A percentile compares a stretch with the other conserved stretches of the same genome.
phyloP scores from a whole-genome alignment of 176 grass and related monocot species.

The Alloteropsis semialata region DNA sequence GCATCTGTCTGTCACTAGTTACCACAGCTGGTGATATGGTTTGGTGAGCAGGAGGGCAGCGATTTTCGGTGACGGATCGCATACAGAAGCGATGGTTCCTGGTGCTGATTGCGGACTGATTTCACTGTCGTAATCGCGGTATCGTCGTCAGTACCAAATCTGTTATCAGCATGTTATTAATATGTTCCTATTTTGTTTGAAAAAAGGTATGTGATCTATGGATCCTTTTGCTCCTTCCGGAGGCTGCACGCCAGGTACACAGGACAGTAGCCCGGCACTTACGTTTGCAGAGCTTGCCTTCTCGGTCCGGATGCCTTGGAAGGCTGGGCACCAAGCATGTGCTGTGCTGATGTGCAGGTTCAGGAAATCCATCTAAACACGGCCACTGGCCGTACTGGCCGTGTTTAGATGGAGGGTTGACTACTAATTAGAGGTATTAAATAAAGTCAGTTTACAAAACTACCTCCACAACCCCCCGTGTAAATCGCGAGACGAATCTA shows the following conservation, averaged over 20 bases:
- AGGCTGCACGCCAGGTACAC: neutral
- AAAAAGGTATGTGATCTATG: neutral
- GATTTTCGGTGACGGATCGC: no score
- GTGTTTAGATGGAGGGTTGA: no score
- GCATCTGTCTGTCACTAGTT: neutral
- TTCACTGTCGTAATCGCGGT: neutral
- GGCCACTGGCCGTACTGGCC: no score
- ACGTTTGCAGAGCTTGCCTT: neutral
- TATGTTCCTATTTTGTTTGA: neutral
- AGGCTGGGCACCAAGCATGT: constrained; percentile 3
- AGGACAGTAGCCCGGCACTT: neutral
- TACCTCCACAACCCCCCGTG: no score
- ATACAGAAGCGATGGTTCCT: no score
- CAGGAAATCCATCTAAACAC: no score
- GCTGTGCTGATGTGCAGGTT: no score
- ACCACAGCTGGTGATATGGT: neutral
- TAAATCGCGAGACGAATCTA: no score
- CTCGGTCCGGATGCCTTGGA: constrained; percentile 6
- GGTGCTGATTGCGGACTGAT: neutral
- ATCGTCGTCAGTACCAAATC: neutral
- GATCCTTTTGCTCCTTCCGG: neutral
- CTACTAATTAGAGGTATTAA: no score
- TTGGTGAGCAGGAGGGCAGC: constrained; percentile 2
- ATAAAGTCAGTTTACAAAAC: no score
- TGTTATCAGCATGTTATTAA: neutral